Base-by-base conservation (phyloP, 345 rosid genomes). In the Clarkia xantiana region DNA sequence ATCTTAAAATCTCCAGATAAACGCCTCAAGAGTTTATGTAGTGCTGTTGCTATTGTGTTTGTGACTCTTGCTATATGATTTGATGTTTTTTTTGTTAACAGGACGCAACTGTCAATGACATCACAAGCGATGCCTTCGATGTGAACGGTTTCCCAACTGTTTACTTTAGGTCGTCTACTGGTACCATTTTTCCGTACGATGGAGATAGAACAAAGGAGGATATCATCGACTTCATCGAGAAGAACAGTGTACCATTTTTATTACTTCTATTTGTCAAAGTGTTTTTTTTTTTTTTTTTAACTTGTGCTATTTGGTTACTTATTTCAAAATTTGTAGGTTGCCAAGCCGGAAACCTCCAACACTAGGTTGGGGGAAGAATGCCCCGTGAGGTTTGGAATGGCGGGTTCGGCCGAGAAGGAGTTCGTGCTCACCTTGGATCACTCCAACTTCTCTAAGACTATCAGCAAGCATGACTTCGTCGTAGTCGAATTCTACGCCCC, bases 401-500 rank as follows among this genome's bases (percentile, higher is more conserved):
- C n/a, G n/a, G n/a, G n/a, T n/a, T n/a, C n/a, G 57, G 46, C 61
- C 9, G 82, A 64, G 53, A 70, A 81, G 74, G 93, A 88, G 70
- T 78, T 73, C 62, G 96, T 91, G 16, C 58, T 87, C 64, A 87
- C 95, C 6, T 67, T 91, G 23, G 96, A 81, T 67, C 75, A 73
- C 75, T 65, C 99, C 41, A 91, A 91, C 76, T 87, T 91, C 75
- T 62, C 83, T 18, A 95, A 87, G 14, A 72, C 77, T 13, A 67
- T 91, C 57, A 64, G 51, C 70, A 84, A 84, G 62, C 87, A 78
- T 64, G 76, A 91, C 20, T 80, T 91, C 73, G 56, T 91, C 70
- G 95, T 87, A 63, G 95, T 91, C 29, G 95, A 91, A 59, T 91
- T 91, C 67, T 91, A 91, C 68, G 96, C 99, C 47, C 96, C 95